A percentile compares a stretch with the other conserved stretches of the same genome.
Conservation (phyloP, 1,284 basidiomycete genomes). For the Puccinia hordei region DNA sequence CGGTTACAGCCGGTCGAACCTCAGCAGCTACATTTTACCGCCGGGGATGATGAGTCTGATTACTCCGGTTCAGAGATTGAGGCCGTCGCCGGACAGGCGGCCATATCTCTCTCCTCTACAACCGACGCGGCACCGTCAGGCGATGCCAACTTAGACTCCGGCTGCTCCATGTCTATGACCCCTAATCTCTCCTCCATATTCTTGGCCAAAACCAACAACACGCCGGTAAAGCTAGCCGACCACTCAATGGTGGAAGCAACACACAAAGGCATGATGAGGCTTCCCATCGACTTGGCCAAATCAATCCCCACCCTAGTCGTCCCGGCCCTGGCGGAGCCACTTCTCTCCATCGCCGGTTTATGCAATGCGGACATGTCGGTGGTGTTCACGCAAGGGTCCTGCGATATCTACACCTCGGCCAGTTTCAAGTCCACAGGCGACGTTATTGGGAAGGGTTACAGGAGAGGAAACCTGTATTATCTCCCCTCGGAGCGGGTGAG, state of each 20-base stretch:
- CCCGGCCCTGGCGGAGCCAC: neutral
- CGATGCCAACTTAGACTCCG: constrained; percentile 1
- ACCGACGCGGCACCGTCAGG: neutral
- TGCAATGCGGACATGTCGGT: neutral
- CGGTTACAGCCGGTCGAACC: too few relatives aligned
- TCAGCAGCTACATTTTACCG: too few relatives aligned
- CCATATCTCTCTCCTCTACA: neutral
- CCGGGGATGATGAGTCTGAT: too few relatives aligned
- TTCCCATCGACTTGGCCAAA: neutral
- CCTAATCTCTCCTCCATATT: too few relatives aligned
- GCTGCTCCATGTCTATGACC: constrained; percentile 31
- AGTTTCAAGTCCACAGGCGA: neutral
- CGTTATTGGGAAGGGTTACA: neutral
- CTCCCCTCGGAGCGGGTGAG: neutral
- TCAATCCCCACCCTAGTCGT: neutral
- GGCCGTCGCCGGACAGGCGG: neutral
- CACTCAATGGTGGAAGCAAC: neutral
- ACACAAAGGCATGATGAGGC: neutral
- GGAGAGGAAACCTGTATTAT: constrained; percentile 1
- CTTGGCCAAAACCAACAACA: too few relatives aligned
- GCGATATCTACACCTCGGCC: neutral
- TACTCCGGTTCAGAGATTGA: too few relatives aligned
- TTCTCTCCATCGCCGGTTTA: neutral
- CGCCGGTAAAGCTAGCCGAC: too few relatives aligned
- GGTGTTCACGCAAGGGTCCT: constrained; percentile 1